These are phyloP conservation scores for Handroanthus guayacan DNA, from an alignment of 257 asterid species.

Conservation along the genomic window DNA sequence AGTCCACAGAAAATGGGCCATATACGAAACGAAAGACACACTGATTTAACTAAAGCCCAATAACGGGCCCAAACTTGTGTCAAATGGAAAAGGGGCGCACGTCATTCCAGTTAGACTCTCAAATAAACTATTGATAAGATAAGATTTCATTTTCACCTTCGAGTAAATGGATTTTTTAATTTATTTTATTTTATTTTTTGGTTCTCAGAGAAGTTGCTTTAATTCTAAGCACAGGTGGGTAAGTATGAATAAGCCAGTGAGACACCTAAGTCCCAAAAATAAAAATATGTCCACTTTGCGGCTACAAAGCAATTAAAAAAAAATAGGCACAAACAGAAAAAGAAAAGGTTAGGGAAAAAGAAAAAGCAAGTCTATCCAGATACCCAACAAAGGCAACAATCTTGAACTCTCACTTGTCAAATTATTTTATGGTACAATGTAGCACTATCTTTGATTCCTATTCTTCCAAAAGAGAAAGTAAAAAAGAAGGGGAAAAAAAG, in stretches of 20 bases:
- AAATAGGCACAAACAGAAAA: slow-evolving; percentile 10
- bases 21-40: too few species aligned
- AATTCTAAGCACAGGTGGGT: neutral
- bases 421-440: slow-evolving; percentile 18
- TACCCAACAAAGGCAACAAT: slow-evolving; percentile 42
- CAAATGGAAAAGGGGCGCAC: too few species aligned
- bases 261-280: neutral
- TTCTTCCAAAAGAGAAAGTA: slow-evolving; percentile 29
- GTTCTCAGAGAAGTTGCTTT: neutral
- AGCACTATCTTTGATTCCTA: slow-evolving; percentile 37
- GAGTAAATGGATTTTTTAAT: neutral
- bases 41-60: too few species aligned
- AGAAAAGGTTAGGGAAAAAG: slow-evolving; percentile 33
- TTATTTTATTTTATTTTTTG: neutral
- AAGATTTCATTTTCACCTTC: too few species aligned
- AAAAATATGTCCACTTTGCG: slow-evolving; percentile 31
- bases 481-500: slow-evolving; percentile 3
- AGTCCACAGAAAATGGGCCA: too few species aligned
- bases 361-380: slow-evolving; percentile 41
- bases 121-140: too few species aligned
- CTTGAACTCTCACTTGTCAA: slow-evolving; percentile 34
- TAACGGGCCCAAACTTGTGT: too few species aligned
- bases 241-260: too few species aligned
- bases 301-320: slow-evolving; percentile 27
- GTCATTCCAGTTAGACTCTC: too few species aligned